A percentile compares a stretch with the other conserved stretches of the same genome.
Conservation (phyloP, 2,329 filamentous ascomycete genomes). For the Fusarium tricinctum region DNA sequence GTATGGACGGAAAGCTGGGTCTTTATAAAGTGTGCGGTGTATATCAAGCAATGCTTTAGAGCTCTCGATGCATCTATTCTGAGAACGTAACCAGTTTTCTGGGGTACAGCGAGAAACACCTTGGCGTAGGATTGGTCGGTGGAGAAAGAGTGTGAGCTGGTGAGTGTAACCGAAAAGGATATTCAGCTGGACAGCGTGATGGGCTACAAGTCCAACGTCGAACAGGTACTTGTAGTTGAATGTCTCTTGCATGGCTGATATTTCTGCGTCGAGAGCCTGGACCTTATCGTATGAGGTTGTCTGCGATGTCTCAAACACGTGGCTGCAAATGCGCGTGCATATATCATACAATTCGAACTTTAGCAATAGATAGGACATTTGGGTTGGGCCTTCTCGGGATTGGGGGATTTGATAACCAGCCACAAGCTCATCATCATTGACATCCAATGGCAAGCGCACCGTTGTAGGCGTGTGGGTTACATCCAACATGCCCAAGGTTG, state of each 20-base stretch:
- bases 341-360: slow-evolving; percentile 8
- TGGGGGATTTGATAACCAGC: not conserved
- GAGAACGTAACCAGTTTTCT: not conserved
- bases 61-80: slow-evolving; percentile 3
- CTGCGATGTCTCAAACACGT: not conserved
- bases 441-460: not conserved
- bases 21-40: slow-evolving; percentile 4
- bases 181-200: slow-evolving; percentile 30
- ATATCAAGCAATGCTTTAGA: slow-evolving; percentile 1
- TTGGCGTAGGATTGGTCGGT: slow-evolving; percentile 22
- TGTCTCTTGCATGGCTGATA: not conserved
- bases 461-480: slow-evolving; percentile 3
- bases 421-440: not conserved
- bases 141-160: slow-evolving; percentile 28
- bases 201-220: slow-evolving; percentile 4
- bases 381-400: not conserved
- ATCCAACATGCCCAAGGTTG: slow-evolving; percentile 28
- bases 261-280: slow-evolving; percentile 5
- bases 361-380: slow-evolving; percentile 9
- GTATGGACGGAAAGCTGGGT: slow-evolving; percentile 18
- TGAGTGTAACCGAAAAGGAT: slow-evolving; percentile 35
- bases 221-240: slow-evolving; percentile 10
- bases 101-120: not conserved
- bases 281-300: not conserved
- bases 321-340: slow-evolving; percentile 2